Evolutionary conservation across 2,329 filamentous ascomycete species (phyloP).

Genomic region (Cordyceps cicadae): DNA sequence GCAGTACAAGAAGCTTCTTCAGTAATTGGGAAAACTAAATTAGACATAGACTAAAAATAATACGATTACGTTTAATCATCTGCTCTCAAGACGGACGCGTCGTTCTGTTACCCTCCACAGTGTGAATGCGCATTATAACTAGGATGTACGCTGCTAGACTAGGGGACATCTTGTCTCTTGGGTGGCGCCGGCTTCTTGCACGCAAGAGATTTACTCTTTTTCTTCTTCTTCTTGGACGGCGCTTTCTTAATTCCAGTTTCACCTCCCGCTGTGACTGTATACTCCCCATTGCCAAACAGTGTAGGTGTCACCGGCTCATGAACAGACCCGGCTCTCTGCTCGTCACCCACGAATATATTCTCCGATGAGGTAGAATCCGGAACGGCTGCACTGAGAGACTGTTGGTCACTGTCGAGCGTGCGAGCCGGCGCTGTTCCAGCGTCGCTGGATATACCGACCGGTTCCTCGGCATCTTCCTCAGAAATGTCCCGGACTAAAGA

Average conservation of each 20-base stretch:
- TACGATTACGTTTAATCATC: neutral
- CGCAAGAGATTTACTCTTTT: too few species aligned
- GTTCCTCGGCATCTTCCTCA: neutral
- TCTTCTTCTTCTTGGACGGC: too few species aligned
- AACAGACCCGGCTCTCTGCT: too few species aligned
- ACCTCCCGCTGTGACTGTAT: too few species aligned
- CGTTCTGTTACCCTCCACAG: neutral
- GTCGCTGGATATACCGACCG: neutral
- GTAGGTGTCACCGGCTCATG: too few species aligned
- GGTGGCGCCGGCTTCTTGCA: too few species aligned
- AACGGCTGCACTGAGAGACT: neutral
- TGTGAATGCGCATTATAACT: too few species aligned
- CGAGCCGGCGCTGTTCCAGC: neutral
- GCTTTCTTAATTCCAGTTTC: too few species aligned
- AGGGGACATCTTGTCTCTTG: too few species aligned
- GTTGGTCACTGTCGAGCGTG: neutral
- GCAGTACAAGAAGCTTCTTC: constrained; percentile 16
- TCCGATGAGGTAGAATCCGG: neutral
- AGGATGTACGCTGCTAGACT: too few species aligned
- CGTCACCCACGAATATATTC: neutral
- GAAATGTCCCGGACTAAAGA: neutral
- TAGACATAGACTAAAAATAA: neutral
- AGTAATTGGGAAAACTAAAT: neutral
- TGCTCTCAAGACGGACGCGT: neutral
- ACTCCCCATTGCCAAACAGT: too few species aligned